Percentiles rank a stretch among this genome's conserved stretches.
Evolutionary conservation across 2,329 filamentous ascomycete genomes (phyloP).

Genomic region (Trichoderma endophyticum): DNA sequence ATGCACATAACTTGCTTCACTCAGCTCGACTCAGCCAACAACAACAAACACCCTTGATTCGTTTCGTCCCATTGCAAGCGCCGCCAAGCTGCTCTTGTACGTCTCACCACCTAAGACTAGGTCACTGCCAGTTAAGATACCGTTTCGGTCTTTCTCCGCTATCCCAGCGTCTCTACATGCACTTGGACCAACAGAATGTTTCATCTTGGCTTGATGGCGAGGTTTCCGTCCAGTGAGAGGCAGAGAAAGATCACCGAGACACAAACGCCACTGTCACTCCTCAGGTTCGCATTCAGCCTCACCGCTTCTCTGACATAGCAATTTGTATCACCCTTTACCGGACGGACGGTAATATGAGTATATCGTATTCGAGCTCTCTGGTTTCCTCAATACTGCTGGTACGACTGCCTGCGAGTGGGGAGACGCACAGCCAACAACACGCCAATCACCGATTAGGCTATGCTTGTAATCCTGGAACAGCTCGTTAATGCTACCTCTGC

Average conservation of each 20-base stretch:
- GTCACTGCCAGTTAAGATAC: not conserved
- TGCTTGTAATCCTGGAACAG: not conserved
- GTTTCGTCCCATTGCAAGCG: not conserved
- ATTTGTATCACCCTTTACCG: not conserved
- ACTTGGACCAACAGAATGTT: not conserved
- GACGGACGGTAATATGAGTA: not conserved
- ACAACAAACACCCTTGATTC: not conserved
- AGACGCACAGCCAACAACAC: not conserved
- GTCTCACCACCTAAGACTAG: not conserved
- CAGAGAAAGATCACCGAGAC: not conserved
- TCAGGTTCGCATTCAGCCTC: not conserved
- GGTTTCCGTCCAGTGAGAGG: not conserved
- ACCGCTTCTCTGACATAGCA: not conserved
- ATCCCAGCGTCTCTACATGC: too few species aligned
- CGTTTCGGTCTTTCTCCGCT: not conserved
- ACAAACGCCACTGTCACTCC: not conserved
- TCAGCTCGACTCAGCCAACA: not conserved
- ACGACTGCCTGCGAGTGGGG: not conserved
- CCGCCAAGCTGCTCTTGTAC: not conserved
- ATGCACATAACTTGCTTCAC: not conserved
- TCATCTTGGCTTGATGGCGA: not conserved
- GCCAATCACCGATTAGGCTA: not conserved
- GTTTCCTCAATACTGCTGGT: not conserved
- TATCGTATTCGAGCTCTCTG: not conserved
- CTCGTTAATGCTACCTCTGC: not conserved